A percentile compares a stretch with the other conserved stretches of the same genome.
Conservation (phyloP, 2,329 filamentous ascomycete species). For the Simplicillium aogashimaense region DNA sequence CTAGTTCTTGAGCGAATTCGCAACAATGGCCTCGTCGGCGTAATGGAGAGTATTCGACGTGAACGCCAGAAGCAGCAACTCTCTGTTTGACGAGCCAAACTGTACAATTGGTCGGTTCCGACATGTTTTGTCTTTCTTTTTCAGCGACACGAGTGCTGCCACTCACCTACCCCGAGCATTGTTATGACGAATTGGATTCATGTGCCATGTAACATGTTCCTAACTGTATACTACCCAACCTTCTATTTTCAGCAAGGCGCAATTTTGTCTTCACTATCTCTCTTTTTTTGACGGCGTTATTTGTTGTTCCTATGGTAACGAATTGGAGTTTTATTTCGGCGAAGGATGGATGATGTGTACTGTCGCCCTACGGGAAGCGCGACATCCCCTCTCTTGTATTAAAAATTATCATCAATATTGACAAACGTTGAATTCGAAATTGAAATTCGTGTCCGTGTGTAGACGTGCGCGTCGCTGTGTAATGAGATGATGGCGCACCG, state of each 20-base stretch:
- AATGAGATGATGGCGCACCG: too few relatives aligned
- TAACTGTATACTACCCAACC: constrained; percentile 22
- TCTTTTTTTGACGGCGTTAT: constrained; percentile 24
- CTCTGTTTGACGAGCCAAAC: constrained; percentile 1
- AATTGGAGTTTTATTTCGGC: constrained; percentile 6
- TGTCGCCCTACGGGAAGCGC: constrained; percentile 18
- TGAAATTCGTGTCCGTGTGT: too few relatives aligned
- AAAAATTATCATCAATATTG: constrained; percentile 1
- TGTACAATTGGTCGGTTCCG: not conserved
- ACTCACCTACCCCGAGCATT: too few relatives aligned
- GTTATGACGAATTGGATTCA: constrained; percentile 7
- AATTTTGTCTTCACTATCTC: constrained; percentile 5
- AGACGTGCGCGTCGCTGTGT: too few relatives aligned
- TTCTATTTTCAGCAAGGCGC: constrained; percentile 5
- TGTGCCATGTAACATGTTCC: constrained; percentile 8
- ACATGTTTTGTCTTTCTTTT: not conserved
- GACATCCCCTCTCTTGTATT: constrained; percentile 31
- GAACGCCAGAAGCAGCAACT: constrained; percentile 25
- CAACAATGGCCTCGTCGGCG: constrained; percentile 47
- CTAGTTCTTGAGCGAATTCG: constrained; percentile 64
- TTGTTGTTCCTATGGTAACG: constrained; percentile 8
- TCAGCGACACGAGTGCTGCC: too few relatives aligned
- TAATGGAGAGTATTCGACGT: constrained; percentile 43
- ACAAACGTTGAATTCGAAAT: too few relatives aligned
- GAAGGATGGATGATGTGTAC: constrained; percentile 11